phyloP scores from a whole-genome alignment of 1,284 basidiomycete species.

The Rhodotorula sp. region DNA sequence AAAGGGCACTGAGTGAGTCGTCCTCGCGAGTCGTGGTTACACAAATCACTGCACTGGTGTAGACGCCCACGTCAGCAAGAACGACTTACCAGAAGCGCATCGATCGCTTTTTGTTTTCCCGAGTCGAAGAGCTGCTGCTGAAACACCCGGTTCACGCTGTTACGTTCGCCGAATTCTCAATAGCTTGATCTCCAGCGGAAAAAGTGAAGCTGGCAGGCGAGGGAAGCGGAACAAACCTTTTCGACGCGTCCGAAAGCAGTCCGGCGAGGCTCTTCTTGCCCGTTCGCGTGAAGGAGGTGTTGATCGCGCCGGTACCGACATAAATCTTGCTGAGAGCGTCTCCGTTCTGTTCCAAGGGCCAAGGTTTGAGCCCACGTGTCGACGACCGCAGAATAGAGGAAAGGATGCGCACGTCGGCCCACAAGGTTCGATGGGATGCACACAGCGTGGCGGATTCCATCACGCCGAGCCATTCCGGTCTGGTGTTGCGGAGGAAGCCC shows the following conservation, averaged over 20 bases:
- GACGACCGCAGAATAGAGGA: too few species aligned
- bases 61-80: not conserved
- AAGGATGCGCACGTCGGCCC: slow-evolving; percentile 66
- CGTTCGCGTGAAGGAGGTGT: slow-evolving; percentile 89
- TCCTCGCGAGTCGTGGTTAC: too few species aligned
- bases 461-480: slow-evolving; percentile 19
- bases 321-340: slow-evolving; percentile 65
- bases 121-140: slow-evolving; percentile 99
- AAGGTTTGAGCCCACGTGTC: not conserved
- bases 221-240: slow-evolving; percentile 53
- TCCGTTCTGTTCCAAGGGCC: slow-evolving; percentile 57
- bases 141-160: slow-evolving; percentile 76
- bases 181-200: not conserved
- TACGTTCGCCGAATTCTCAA: not conserved
- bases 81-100: slow-evolving; percentile 77
- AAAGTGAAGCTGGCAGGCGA: too few species aligned
- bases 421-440: slow-evolving; percentile 84
- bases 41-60: too few species aligned
- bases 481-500: slow-evolving; percentile 47
- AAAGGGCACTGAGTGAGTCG: not conserved
- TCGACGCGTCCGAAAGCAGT: slow-evolving; percentile 90
- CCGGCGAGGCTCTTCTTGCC: slow-evolving; percentile 82
- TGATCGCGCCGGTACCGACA: slow-evolving; percentile 92
- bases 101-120: slow-evolving; percentile 89
- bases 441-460: slow-evolving; percentile 63